phyloP scores from a whole-genome alignment of 495 filamentous ascomycete genomes.

The Aspergillus panamensis region DNA sequence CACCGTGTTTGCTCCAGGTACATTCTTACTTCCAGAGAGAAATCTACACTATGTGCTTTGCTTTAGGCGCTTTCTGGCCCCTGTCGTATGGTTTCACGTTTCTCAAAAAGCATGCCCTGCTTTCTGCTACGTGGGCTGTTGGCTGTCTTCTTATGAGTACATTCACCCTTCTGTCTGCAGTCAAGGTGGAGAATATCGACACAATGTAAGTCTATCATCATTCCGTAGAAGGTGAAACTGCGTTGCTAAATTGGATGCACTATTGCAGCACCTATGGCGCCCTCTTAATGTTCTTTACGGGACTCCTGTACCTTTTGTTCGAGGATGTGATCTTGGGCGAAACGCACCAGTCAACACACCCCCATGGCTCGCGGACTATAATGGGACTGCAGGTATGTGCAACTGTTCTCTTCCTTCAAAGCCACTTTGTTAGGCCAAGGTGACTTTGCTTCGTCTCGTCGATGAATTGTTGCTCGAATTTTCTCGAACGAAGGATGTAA shows the following conservation, averaged over 20 bases:
- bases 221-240: background rate
- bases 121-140: slow-evolving; percentile 70
- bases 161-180: slow-evolving; percentile 85
- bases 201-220: slow-evolving; percentile 57
- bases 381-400: slow-evolving; percentile 52
- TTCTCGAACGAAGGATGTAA: background rate
- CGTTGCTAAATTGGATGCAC: slow-evolving; percentile 12
- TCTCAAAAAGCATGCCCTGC: slow-evolving; percentile 54
- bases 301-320: slow-evolving; percentile 75
- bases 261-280: slow-evolving; percentile 66
- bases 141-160: slow-evolving; percentile 79
- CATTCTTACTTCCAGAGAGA: slow-evolving; percentile 89
- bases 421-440: background rate
- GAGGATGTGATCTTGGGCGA: slow-evolving; percentile 62
- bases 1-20: slow-evolving; percentile 40
- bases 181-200: slow-evolving; percentile 73
- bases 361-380: slow-evolving; percentile 50
- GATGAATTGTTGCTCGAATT: background rate
- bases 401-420: background rate
- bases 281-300: slow-evolving; percentile 71
- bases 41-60: slow-evolving; percentile 78
- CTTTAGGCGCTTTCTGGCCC: slow-evolving; percentile 76
- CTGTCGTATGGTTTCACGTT: slow-evolving; percentile 69
- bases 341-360: slow-evolving; percentile 21
- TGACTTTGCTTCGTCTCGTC: background rate